Evolutionary conservation across 495 filamentous ascomycete species (phyloP), one percentile per base, ranked within the genome.

Genomic region (Tetracladium setigerum): DNA sequence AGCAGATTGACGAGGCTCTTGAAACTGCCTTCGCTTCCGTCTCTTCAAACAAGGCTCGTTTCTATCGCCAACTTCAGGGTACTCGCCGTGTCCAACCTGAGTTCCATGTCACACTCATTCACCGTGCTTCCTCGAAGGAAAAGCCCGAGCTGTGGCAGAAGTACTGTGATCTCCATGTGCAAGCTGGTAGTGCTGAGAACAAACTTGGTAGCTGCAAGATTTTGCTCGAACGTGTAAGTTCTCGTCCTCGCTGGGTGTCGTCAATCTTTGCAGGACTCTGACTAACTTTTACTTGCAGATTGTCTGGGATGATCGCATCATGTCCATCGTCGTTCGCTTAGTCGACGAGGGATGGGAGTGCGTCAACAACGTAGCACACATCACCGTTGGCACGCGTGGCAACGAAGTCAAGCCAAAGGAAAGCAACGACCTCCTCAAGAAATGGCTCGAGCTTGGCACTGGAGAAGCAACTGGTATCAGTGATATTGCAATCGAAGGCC

Each of bases 31-130:
- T 97, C 63, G 59, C 69, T 48, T 50, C 60, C 32, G 54, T 70
- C 2, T 56, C 70, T 3, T 49, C 74, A 30, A 59, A 72, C 44
- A 69, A 69, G 13, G 65, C 78, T 4, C 75, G 71, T 24, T 81
- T 95, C 53, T 97, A 83, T 73, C 72, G 78, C 50, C 77, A 86
- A 37, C 82, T 98, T 19, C 71, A 86, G 53, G 71, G 81, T 34
- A 67, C 71, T 1, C 74, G 82, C 18, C 86, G 92, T 41, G 62
- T 97, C 15, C 92, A 98, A 62, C 56, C 77, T 30, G 65, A 77
- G n/a, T 97, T 96, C 67, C 92, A 98, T 63, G 84, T 97, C 46
- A 98, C 92, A 0, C 76, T 98, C 12, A 87, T 95, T 60, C 92
- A 98, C 63, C 83, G 80, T 39, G 79, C 82, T 9, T 64, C 65